Base-by-base conservation (phyloP, 2,329 filamentous ascomycete species). In the Karstenula rhodostoma region DNA sequence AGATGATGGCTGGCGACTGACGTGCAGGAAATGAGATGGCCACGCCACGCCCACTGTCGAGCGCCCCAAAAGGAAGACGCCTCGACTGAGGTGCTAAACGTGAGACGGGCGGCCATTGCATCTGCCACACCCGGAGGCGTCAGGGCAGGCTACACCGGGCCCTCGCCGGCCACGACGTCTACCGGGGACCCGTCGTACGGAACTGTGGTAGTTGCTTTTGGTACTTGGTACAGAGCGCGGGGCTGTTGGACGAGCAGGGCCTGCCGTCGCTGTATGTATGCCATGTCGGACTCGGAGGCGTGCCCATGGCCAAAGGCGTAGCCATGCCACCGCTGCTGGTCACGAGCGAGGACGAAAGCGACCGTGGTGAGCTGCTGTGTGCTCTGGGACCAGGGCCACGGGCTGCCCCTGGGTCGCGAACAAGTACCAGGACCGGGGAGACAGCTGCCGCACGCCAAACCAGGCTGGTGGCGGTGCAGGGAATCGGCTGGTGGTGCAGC, bases 401-500 rank as follows among this genome's bases (percentile, higher is more conserved):
- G 73, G 63, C 59, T 60, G 53, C 57, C 27, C 56, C 57, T 55
- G 57, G 47, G 40, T 62, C 62, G 70, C 46, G 42, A 60, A 63
- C 60, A 53, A 64, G 62, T 59, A 72, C 67, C 67, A 69, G 68
- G 62, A 56, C 66, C 69, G 68, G 71, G 61, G 64, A 67, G 68
- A 72, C 68, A 70, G 69, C 67, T 74, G 72, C 73, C 67, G 73
- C 69, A 70, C 55, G 66, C 68, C 69, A 61, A 73, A 75, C 71
- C 73, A 64, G 71, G 73, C 60, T 71, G 69, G 67, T 73, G 74
- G 74, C 71, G 71, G 70, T 61, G 35, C 58, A 55, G 53, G 59
- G 54, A 33, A 62, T 56, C 44, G 60, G 65, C 60, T 61, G 51
- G 63, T 60, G 33, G 51, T 46, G 67, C 63, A 73, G 69, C 68